Percentiles rank a stretch among this genome's conserved stretches.
phyloP scores from a whole-genome alignment of 192 early-diverging fungal genomes.

The Linnemannia zychae region DNA sequence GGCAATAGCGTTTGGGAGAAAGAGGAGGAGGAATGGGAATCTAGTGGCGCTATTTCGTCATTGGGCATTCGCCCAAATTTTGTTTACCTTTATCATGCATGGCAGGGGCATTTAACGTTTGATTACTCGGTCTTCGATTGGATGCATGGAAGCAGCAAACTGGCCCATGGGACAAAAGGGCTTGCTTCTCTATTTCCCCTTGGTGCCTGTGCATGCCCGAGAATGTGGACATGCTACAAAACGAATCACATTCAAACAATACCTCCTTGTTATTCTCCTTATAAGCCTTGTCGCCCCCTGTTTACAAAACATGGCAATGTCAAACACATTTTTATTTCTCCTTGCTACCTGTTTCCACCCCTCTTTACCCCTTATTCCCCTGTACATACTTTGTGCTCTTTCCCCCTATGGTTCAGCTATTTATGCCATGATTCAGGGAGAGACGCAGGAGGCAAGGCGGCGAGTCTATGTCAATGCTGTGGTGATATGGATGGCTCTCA shows the following conservation, averaged over 20 bases:
- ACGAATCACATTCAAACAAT: no score
- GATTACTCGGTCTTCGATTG: neutral
- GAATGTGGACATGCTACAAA: no score
- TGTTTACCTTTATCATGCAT: neutral
- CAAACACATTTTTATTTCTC: neutral
- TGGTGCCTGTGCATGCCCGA: no score
- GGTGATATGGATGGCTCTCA: conserved; percentile 1
- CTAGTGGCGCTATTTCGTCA: neutral
- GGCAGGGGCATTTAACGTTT: neutral
- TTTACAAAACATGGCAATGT: neutral
- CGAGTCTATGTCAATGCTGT: no score
- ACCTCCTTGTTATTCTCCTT: no score
- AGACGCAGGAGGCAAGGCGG: no score
- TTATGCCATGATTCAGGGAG: neutral
- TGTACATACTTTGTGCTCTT: neutral
- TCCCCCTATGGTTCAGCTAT: neutral
- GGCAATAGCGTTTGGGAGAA: neutral
- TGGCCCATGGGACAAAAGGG: no score
- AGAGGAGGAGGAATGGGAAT: neutral
- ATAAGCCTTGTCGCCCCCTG: no score
- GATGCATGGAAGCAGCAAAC: neutral
- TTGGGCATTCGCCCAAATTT: neutral
- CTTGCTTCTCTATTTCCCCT: no score
- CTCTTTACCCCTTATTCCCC: neutral
- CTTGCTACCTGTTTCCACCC: neutral